A percentile compares a stretch with the other conserved stretches of the same genome.
These are phyloP conservation scores for Eucalyptus curtisii DNA, from an alignment of 345 rosid genomes.

Conservation along the genomic window DNA sequence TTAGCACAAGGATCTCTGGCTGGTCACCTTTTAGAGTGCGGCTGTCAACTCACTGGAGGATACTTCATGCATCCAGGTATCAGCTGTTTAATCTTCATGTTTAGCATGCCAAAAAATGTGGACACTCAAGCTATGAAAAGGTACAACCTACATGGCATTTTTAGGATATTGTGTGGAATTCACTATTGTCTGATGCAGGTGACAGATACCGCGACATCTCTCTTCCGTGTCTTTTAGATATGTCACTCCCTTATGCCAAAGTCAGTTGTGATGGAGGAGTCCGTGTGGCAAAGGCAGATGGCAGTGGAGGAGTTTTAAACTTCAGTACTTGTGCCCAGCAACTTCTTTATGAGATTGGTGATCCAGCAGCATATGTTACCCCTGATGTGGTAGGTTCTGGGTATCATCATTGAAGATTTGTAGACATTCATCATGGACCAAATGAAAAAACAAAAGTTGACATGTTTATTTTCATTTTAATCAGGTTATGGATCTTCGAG, in stretches of 20 bases:
- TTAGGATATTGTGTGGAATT: not conserved
- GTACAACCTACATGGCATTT: not conserved
- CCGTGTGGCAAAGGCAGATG: constrained; percentile 52
- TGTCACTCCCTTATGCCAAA: constrained; percentile 91
- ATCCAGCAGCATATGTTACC: constrained; percentile 81
- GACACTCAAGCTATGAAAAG: not conserved
- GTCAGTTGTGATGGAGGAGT: constrained; percentile 48
- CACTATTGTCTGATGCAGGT: constrained; percentile 19
- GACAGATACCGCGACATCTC: constrained; percentile 56
- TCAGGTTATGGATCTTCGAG: constrained; percentile 61
- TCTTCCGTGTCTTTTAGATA: constrained; percentile 40
- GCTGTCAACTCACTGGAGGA: constrained; percentile 98
- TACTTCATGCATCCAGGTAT: constrained; percentile 97
- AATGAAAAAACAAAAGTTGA: not conserved
- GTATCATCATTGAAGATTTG: not conserved
- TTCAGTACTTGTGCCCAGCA: constrained; percentile 72
- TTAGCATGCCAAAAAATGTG: not conserved
- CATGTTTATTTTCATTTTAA: not conserved
- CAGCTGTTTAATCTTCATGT: not conserved
- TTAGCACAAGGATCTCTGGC: constrained; percentile 88
- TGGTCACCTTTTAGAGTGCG: constrained; percentile 92
- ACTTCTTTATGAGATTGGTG: constrained; percentile 81
- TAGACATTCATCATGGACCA: not conserved
- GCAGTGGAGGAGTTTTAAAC: constrained; percentile 75
- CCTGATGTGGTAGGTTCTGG: constrained; percentile 74